Percentiles rank a stretch among this genome's conserved stretches.
Evolutionary conservation across 2,329 filamentous ascomycete genomes (phyloP).

Genomic region (Talaromyces marneffei): DNA sequence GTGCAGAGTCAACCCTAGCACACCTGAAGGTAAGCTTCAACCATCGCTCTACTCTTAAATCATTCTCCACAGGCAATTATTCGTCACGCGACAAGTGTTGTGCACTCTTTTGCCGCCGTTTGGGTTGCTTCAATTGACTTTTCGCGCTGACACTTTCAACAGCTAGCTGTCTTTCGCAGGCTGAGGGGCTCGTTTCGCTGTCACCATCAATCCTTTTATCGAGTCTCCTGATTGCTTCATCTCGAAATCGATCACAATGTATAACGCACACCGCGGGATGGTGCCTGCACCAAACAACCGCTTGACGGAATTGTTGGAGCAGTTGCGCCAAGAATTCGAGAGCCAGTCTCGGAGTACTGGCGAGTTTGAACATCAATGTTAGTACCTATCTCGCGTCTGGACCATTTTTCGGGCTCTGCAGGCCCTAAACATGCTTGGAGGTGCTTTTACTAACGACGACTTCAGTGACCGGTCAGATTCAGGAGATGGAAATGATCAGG

Average conservation of each 20-base stretch:
- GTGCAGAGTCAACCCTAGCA: not conserved
- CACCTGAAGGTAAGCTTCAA: not conserved
- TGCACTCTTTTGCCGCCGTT: not conserved
- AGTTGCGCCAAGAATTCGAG: constrained; percentile 87
- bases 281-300: constrained; percentile 64
- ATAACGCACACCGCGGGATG: constrained; percentile 79
- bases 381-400: constrained; percentile 40
- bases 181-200: not conserved
- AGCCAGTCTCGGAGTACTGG: constrained; percentile 72
- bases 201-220: not conserved
- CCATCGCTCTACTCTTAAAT: not conserved
- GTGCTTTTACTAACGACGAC: constrained; percentile 20
- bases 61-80: too few species aligned
- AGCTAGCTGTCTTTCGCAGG: constrained; percentile 4
- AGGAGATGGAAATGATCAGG: constrained; percentile 90
- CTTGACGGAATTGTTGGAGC: constrained; percentile 85
- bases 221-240: not conserved
- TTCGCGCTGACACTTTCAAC: constrained; percentile 5
- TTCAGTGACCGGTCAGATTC: constrained; percentile 79
- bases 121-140: not conserved
- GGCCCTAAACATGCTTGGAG: not conserved
- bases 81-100: not conserved
- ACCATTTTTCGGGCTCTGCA: constrained; percentile 14
- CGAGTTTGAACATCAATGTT: constrained; percentile 91
- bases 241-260: constrained; percentile 54